Conservation (phyloP, 306 rosid species). For the Inga laurina region DNA sequence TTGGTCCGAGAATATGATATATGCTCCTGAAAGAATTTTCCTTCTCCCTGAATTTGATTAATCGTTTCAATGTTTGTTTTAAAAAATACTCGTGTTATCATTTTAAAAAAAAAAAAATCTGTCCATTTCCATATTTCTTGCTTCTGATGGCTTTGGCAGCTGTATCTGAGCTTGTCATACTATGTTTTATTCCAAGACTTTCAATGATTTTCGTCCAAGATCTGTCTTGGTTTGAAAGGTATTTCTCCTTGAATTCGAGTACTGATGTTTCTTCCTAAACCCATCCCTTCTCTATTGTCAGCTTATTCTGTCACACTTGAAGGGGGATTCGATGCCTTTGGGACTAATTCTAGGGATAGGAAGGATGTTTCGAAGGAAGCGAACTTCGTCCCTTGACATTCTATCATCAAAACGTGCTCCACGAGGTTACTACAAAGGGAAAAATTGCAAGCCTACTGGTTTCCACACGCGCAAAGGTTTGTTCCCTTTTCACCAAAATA, state of each 20-base stretch:
- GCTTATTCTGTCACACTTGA: neutral
- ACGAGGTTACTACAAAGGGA: slow-evolving; percentile 57
- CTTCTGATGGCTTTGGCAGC: no score
- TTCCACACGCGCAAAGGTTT: slow-evolving; percentile 67
- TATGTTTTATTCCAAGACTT: neutral
- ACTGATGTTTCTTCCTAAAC: neutral
- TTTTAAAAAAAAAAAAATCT: neutral
- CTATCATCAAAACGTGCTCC: slow-evolving; percentile 64
- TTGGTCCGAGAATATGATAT: neutral
- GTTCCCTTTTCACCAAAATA: neutral
- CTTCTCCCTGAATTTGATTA: neutral
- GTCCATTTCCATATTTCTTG: neutral
- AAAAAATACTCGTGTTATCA: neutral
- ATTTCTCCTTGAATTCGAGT: neutral
- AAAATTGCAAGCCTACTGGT: slow-evolving; percentile 68
- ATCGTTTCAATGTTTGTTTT: no score
- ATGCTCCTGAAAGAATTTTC: neutral
- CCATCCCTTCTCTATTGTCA: neutral
- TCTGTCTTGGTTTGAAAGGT: neutral
- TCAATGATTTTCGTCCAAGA: neutral
- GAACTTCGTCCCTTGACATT: slow-evolving; percentile 37
- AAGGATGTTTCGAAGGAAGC: slow-evolving; percentile 25
- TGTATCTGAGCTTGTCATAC: no score
- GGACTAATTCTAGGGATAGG: slow-evolving; percentile 29
- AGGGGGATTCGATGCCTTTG: slow-evolving; percentile 12